Evolutionary conservation across 768 basidiomycete species (phyloP).

Genomic region (Podaxis sp.): DNA sequence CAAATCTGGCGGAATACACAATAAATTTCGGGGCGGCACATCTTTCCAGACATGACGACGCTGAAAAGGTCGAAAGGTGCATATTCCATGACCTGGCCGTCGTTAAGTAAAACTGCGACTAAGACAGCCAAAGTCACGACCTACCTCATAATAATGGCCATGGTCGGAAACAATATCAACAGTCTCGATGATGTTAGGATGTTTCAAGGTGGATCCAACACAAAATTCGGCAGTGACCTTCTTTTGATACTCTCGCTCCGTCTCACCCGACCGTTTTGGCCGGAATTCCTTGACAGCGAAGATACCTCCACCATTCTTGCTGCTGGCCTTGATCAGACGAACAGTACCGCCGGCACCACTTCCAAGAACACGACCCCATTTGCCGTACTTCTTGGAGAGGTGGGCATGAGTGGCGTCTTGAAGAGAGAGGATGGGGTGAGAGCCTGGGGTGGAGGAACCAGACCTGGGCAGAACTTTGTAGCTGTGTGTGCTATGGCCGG

Average conservation of each 20-base stretch:
- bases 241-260: constrained; percentile 97
- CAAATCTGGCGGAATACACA: constrained; percentile 99
- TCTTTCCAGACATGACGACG: constrained; percentile 99
- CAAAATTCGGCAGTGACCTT: constrained; percentile 99
- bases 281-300: constrained; percentile 99
- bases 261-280: constrained; percentile 83
- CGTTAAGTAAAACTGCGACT: constrained; percentile 13
- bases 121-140: constrained; percentile 23
- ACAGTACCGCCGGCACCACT: constrained; percentile 99
- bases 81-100: constrained; percentile 93
- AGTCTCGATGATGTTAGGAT: constrained; percentile 95
- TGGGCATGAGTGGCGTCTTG: constrained; percentile 86
- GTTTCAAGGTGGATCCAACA: constrained; percentile 91
- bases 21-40: constrained; percentile 97
- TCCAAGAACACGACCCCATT: constrained; percentile 95
- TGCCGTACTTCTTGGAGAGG: constrained; percentile 98
- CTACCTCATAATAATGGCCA: constrained; percentile 97
- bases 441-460: constrained; percentile 19
- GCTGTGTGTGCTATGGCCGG: constrained; percentile 13
- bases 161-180: constrained; percentile 98
- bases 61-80: constrained; percentile 98
- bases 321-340: constrained; percentile 84
- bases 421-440: constrained; percentile 53
- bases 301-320: constrained; percentile 78
- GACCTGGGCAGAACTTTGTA: constrained; percentile 22